These are phyloP conservation scores for Cupressus sempervirens DNA, from an alignment of 75 land plant genomes.

Conservation along the genomic window DNA sequence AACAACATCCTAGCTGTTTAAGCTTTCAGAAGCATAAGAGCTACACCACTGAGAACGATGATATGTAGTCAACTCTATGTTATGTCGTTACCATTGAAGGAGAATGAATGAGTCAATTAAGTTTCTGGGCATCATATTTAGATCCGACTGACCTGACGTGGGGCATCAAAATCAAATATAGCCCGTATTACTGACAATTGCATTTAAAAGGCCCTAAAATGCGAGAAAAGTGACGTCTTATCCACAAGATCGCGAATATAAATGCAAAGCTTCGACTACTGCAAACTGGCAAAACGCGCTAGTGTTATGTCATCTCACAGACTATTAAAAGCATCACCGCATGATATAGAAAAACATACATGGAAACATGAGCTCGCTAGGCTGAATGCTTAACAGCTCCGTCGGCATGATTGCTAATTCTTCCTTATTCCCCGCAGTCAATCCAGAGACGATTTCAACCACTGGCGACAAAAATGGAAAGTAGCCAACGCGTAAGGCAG, in stretches of 20 bases:
- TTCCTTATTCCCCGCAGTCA: background rate
- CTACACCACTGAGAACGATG: background rate
- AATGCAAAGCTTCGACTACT: background rate
- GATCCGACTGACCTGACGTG: background rate
- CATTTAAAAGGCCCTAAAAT: background rate
- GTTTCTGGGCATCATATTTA: background rate
- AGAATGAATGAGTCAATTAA: background rate
- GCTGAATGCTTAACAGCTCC: slow-evolving; percentile 43
- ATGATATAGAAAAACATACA: slow-evolving; percentile 18
- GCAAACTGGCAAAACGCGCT: background rate
- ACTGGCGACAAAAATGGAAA: too few relatives aligned
- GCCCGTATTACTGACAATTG: background rate
- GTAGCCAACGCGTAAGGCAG: too few relatives aligned
- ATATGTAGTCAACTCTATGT: too few relatives aligned
- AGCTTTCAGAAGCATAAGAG: background rate
- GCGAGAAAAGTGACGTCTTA: background rate
- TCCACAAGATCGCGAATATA: background rate
- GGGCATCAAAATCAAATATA: background rate
- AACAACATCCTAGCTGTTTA: too few relatives aligned
- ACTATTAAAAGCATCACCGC: background rate
- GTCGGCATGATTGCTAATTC: slow-evolving; percentile 19
- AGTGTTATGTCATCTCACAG: background rate
- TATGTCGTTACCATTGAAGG: background rate
- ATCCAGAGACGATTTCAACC: too few relatives aligned
- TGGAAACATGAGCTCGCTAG: slow-evolving; percentile 45